Base-by-base conservation (phyloP, 345 rosid genomes). In the Theobroma cacao region DNA sequence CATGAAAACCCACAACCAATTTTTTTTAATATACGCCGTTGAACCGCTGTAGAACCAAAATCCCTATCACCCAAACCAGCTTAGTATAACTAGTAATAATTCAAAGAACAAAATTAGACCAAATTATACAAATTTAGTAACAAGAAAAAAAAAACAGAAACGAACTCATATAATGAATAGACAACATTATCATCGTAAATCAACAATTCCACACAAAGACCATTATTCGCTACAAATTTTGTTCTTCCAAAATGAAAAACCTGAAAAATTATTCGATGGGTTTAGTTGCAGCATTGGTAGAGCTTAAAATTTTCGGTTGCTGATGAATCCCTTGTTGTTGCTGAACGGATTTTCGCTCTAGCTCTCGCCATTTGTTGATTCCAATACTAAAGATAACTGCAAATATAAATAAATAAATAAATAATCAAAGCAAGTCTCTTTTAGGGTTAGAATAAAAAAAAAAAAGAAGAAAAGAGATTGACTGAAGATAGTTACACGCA, bases 281-380 rank as follows among this genome's bases (percentile, higher is more conserved):
- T 69, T 69, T 69, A 69, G 26, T 68, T 22, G 72, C n/a, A 18
- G 59, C 28, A 50, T 20, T 52, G 30, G 40, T 43, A 11, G 75
- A 50, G n/a, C 60, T 71, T 71, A 71, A 70, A 70, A 47, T 18
- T 2, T 70, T 15, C 26, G 12, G 60, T 50, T 71, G 60, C 60
- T 50, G 75, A 48, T 50, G 59, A 71, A 50, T 8, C 50, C 43
- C 60, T 36, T 85, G 76, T 65, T 82, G 86, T 68, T 87, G 82
- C 76, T 80, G 85, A 20, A 82, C 33, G 74, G 92, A 80, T 38
- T 89, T 90, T 24, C 79, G 79, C 86, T 91, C 94, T 62, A 88
- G 71, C 76, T 91, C 92, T 79, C 88, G 85, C 93, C 94, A 93
- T 77, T 87, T 91, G 81, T 91, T 90, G 84, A 89, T 89, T 56